Conservation (phyloP, 1,284 basidiomycete genomes). For the Phellopilus nigrolimitatus region DNA sequence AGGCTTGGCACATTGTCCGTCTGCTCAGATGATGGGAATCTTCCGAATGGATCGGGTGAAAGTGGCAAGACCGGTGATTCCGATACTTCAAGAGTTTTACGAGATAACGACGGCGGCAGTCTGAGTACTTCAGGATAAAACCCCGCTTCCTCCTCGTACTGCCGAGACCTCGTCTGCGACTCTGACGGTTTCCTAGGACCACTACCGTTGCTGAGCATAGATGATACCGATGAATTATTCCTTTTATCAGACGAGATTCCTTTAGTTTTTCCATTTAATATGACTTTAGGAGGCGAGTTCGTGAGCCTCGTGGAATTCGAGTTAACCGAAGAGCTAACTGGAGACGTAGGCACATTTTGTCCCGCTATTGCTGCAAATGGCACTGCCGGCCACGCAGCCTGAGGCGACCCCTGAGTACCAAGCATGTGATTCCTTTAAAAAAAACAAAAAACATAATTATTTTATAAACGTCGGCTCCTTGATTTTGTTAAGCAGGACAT, state of each 20-base stretch:
- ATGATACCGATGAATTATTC: conserved; percentile 18
- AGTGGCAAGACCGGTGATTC: conserved; percentile 57
- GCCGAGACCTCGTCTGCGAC: conserved; percentile 47
- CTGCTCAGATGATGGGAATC: conserved; percentile 47
- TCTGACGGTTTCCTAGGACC: conserved; percentile 36
- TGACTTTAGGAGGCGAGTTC: conserved; percentile 54
- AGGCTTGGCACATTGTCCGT: background rate
- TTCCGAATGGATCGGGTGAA: conserved; percentile 74
- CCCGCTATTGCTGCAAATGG: conserved; percentile 31
- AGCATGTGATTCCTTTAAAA: conserved; percentile 22
- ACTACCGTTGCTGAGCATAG: conserved; percentile 32
- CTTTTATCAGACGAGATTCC: background rate
- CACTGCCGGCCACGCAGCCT: conserved; percentile 35
- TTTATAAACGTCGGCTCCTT: conserved; percentile 12
- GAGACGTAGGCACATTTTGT: conserved; percentile 13
- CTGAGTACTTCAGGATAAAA: conserved; percentile 39
- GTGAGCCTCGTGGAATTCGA: conserved; percentile 16
- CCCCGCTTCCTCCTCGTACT: conserved; percentile 43
- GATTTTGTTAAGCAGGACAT: conserved; percentile 19
- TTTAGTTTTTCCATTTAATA: conserved; percentile 49
- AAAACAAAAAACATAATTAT: conserved; percentile 14
- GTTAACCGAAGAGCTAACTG: conserved; percentile 8
- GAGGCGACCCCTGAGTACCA: conserved; percentile 6
- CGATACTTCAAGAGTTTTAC: conserved; percentile 22
- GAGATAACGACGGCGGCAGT: conserved; percentile 27